phyloP scores from a whole-genome alignment of 352 stramenopile genomes.

The Globisporangium uncinulatum region DNA sequence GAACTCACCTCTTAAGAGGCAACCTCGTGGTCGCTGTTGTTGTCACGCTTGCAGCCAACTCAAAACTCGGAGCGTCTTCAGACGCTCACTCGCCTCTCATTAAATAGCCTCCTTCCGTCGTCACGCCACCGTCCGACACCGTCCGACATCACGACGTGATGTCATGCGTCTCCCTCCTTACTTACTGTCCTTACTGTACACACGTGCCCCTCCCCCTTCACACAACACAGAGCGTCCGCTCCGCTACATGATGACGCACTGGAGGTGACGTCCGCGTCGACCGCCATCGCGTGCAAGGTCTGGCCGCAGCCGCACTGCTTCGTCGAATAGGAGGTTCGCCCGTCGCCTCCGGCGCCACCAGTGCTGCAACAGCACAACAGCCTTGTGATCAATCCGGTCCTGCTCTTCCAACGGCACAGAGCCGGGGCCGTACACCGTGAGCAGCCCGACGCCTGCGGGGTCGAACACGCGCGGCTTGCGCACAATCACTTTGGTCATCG shows the following conservation, averaged over 20 bases:
- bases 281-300: constrained; percentile 23
- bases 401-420: constrained; percentile 88
- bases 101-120: not conserved
- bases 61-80: too few species aligned
- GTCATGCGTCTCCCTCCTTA: not conserved
- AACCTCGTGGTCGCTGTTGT: too few species aligned
- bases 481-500: constrained; percentile 85
- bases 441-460: constrained; percentile 57
- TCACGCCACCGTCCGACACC: not conserved
- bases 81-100: not conserved
- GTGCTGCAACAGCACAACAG: constrained; percentile 71
- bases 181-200: not conserved
- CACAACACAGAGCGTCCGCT: not conserved
- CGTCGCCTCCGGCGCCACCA: constrained; percentile 78
- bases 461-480: constrained; percentile 81
- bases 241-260: constrained; percentile 23
- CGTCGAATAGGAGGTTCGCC: constrained; percentile 49
- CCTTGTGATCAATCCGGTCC: constrained; percentile 78
- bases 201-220: not conserved
- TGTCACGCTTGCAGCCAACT: too few species aligned
- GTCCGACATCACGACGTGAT: too few species aligned
- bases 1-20: too few species aligned
- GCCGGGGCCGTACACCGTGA: constrained; percentile 79
- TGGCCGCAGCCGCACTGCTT: constrained; percentile 59
- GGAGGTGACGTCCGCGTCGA: constrained; percentile 13